Evolutionary conservation across 2,329 filamentous ascomycete species (phyloP).

Genomic region (Didymella pomorum): DNA sequence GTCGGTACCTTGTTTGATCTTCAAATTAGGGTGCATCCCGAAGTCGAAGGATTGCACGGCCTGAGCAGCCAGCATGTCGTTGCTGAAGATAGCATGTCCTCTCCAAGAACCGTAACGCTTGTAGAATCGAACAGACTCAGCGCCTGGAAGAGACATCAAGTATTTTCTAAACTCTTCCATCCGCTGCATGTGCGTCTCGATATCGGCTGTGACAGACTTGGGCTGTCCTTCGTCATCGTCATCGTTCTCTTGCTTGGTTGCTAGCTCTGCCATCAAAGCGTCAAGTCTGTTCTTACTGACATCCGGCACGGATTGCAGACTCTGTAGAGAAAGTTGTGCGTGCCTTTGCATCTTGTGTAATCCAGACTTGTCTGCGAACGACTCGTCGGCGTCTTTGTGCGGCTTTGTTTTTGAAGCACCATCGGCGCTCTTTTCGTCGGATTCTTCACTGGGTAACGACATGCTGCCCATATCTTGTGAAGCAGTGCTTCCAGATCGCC

Average conservation of each 20-base stretch:
- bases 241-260: constrained; percentile 3
- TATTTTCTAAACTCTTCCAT: constrained; percentile 30
- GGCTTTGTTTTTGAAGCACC: neutral
- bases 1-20: constrained; percentile 22
- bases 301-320: constrained; percentile 39
- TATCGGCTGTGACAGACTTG: constrained; percentile 12
- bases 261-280: constrained; percentile 20
- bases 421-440: constrained; percentile 9
- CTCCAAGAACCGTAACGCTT: constrained; percentile 33
- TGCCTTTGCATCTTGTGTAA: neutral
- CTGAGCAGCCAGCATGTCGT: constrained; percentile 20
- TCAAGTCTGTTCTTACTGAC: constrained; percentile 33
- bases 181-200: constrained; percentile 26
- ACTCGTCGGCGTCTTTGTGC: neutral
- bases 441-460: constrained; percentile 28
- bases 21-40: constrained; percentile 27
- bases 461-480: constrained; percentile 30
- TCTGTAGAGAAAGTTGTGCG: constrained; percentile 33
- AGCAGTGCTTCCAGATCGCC: constrained; percentile 27
- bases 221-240: constrained; percentile 14
- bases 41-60: constrained; percentile 31
- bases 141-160: constrained; percentile 30
- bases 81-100: constrained; percentile 31
- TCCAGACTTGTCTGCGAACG: neutral
- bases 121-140: constrained; percentile 32